Evolutionary conservation across 768 basidiomycete genomes (phyloP).

Genomic region (Auricularia cornea): DNA sequence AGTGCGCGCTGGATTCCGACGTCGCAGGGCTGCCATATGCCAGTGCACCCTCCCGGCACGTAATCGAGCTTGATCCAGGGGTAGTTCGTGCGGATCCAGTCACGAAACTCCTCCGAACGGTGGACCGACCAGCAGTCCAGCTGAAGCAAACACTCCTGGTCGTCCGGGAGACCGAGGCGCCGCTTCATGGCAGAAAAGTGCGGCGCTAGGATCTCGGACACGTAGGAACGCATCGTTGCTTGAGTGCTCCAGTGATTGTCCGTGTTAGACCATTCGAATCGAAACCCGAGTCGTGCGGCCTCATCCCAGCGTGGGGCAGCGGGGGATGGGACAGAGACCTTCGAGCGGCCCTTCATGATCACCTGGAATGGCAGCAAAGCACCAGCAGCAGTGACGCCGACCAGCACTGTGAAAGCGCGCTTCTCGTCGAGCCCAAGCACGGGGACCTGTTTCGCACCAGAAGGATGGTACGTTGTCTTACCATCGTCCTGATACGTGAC

Average conservation of each 20-base stretch:
- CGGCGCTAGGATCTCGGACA: background rate
- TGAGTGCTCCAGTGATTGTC: background rate
- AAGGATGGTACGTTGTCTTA: constrained; percentile 13
- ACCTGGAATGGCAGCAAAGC: constrained; percentile 29
- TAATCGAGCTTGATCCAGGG: constrained; percentile 23
- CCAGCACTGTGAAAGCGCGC: constrained; percentile 22
- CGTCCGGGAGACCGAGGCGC: background rate
- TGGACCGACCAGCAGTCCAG: constrained; percentile 27
- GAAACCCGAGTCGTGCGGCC: constrained; percentile 14
- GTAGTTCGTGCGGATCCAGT: constrained; percentile 25
- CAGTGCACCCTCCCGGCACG: constrained; percentile 27
- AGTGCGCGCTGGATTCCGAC: constrained; percentile 29
- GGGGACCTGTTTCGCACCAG: constrained; percentile 18
- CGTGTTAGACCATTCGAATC: constrained; percentile 16
- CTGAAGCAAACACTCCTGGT: constrained; percentile 3
- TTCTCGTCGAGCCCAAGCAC: constrained; percentile 22
- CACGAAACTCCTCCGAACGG: constrained; percentile 24
- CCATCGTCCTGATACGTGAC: constrained; percentile 10
- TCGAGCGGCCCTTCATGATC: constrained; percentile 25
- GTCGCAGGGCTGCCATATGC: constrained; percentile 26
- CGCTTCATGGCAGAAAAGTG: background rate
- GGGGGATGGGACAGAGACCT: constrained; percentile 16
- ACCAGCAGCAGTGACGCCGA: constrained; percentile 23
- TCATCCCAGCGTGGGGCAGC: constrained; percentile 14
- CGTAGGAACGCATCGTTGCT: background rate